Evolutionary conservation across 768 basidiomycete genomes (phyloP).

Genomic region (Guyanaporus albipodus): DNA sequence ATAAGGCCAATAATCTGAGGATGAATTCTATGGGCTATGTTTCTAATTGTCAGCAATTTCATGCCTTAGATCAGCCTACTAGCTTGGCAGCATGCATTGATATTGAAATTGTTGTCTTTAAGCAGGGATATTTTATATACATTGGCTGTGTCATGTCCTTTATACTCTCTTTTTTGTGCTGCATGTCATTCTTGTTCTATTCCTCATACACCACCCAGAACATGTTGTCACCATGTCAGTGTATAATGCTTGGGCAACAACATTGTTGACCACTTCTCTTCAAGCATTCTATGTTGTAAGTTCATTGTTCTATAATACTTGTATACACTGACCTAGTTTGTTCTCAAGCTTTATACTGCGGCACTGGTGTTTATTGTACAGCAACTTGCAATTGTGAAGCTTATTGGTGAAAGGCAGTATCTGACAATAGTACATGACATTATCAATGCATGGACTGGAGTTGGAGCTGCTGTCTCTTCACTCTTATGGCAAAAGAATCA

Average conservation of each 20-base stretch:
- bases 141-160: background rate
- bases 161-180: background rate
- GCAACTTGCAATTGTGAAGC: conserved; percentile 7
- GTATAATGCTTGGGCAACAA: background rate
- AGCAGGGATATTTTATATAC: background rate
- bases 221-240: background rate
- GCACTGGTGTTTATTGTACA: conserved; percentile 19
- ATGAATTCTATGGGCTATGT: background rate
- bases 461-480: conserved; percentile 17
- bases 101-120: background rate
- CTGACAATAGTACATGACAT: conserved; percentile 20
- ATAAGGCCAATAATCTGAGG: background rate
- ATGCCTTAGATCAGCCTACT: background rate
- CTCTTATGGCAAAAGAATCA: conserved; percentile 12
- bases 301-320: background rate
- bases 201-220: background rate
- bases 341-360: conserved; percentile 14
- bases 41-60: background rate
- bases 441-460: conserved; percentile 18
- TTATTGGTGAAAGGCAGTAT: conserved; percentile 4
- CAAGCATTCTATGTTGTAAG: background rate
- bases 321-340: background rate
- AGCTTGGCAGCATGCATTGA: background rate
- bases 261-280: background rate
- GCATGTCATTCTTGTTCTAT: background rate